Conservation (phyloP, 176 grass and related monocot genomes). For the Poa annua region DNA sequence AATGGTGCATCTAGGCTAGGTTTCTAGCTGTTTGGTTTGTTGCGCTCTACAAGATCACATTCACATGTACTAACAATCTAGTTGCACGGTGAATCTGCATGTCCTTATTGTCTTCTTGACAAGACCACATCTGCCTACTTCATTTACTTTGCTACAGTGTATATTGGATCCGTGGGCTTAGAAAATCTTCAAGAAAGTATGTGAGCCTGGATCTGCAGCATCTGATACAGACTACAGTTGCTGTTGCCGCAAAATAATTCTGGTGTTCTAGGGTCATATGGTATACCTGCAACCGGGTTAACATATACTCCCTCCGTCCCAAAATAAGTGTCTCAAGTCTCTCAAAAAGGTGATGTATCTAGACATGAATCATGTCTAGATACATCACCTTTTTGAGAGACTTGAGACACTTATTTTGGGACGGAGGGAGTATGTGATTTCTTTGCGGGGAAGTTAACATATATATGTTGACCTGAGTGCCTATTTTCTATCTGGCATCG, state of each 20-base stretch:
- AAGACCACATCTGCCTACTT: conserved; percentile 8
- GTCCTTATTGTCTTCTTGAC: not conserved
- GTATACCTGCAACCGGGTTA: not conserved
- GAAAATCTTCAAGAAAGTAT: not conserved
- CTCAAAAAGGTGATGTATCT: no score
- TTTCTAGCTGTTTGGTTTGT: not conserved
- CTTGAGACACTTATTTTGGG: no score
- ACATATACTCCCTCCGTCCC: not conserved
- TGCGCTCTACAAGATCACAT: not conserved
- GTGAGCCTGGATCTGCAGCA: not conserved
- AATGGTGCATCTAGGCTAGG: conserved; percentile 10
- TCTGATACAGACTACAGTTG: conserved; percentile 14
- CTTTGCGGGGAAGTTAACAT: not conserved
- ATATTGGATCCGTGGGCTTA: not conserved
- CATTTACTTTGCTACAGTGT: not conserved
- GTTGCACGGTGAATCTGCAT: conserved; percentile 11
- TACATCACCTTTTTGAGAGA: no score
- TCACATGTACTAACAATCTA: not conserved
- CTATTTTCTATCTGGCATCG: not conserved
- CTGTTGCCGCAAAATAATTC: not conserved
- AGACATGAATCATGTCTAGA: no score
- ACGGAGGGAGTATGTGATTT: no score
- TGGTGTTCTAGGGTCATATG: not conserved
- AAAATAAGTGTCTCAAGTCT: no score
- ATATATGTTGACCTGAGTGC: not conserved